Percentiles rank a stretch among this genome's conserved stretches.
phyloP scores from a whole-genome alignment of 2,329 filamentous ascomycete genomes.

The Fusarium cyanostomum region DNA sequence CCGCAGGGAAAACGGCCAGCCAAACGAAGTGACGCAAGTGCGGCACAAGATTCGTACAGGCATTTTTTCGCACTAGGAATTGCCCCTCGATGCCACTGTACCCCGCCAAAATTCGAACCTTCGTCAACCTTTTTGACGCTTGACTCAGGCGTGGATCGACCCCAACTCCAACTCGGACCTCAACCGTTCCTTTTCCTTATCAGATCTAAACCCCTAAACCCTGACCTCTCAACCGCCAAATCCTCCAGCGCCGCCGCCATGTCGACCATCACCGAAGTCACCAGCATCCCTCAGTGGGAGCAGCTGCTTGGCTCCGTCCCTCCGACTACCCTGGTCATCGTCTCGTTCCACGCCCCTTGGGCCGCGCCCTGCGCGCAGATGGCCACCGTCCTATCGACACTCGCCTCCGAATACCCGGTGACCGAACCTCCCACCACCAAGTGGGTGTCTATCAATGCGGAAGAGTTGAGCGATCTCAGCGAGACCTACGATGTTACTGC shows the following conservation, averaged over 20 bases:
- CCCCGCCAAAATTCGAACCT: conserved; percentile 41
- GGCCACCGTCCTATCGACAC: conserved; percentile 83
- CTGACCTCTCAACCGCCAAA: conserved; percentile 8
- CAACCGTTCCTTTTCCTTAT: conserved; percentile 26
- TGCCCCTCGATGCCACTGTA: conserved; percentile 36
- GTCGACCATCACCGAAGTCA: conserved; percentile 82
- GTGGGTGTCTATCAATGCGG: conserved; percentile 93
- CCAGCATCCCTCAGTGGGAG: conserved; percentile 77
- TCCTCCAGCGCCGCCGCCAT: conserved; percentile 55
- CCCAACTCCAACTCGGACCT: conserved; percentile 15
- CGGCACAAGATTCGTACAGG: conserved; percentile 4
- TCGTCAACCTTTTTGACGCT: conserved; percentile 16
- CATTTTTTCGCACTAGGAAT: conserved; percentile 12
- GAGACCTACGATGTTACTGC: conserved; percentile 94
- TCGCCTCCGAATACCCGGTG: conserved; percentile 85
- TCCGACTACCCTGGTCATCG: conserved; percentile 76
- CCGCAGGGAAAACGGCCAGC: not conserved
- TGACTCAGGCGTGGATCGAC: conserved; percentile 29
- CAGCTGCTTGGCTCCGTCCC: conserved; percentile 72
- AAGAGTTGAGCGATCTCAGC: conserved; percentile 90
- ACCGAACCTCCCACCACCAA: conserved; percentile 72
- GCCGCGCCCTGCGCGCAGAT: conserved; percentile 96
- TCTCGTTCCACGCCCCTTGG: conserved; percentile 98
- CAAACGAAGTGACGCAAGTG: conserved; percentile 45
- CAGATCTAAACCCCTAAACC: conserved; percentile 27